phyloP scores from a whole-genome alignment of 805 yeast species.

The Isabelozyma gotoi region DNA sequence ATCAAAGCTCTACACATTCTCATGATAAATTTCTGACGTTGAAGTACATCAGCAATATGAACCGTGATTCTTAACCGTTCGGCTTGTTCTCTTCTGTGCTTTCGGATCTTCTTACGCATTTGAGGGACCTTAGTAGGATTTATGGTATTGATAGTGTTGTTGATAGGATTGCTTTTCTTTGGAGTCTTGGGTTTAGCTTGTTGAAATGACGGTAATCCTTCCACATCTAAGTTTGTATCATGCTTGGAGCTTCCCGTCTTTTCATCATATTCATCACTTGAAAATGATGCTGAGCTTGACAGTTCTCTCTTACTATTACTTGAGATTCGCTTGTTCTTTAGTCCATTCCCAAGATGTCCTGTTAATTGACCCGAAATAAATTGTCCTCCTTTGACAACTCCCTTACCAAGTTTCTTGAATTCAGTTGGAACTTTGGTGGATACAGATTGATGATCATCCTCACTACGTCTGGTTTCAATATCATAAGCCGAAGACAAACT shows the following conservation, averaged over 20 bases:
- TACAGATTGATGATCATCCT: too few relatives aligned
- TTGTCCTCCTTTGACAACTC: neutral
- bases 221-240: neutral
- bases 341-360: too few relatives aligned
- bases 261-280: neutral
- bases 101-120: constrained; percentile 23
- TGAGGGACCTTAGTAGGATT: neutral
- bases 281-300: neutral
- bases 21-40: constrained; percentile 82
- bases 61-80: constrained; percentile 77
- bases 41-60: constrained; percentile 85
- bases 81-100: constrained; percentile 30
- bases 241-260: neutral
- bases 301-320: neutral
- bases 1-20: constrained; percentile 85
- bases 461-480: neutral
- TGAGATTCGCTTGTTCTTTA: too few relatives aligned
- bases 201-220: neutral
- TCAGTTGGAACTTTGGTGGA: neutral
- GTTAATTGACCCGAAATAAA: neutral
- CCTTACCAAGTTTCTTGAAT: neutral
- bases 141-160: neutral
- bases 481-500: neutral
- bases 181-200: neutral
- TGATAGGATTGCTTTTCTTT: neutral